Conservation (phyloP, 306 rosid species). For the Quercus wislizeni region DNA sequence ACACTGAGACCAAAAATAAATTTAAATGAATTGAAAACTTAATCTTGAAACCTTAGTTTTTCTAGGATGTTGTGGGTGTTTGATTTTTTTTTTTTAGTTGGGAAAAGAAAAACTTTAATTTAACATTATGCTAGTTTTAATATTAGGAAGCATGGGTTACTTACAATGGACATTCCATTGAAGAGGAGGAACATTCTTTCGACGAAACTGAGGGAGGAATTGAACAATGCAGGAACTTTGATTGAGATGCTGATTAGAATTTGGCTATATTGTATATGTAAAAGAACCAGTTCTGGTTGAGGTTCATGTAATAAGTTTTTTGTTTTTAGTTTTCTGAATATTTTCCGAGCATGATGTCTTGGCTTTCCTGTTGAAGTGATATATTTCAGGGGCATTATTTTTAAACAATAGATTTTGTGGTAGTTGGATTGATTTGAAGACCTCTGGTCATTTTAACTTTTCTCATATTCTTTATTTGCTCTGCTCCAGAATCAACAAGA, state of each 20-base stretch:
- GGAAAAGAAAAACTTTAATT: neutral
- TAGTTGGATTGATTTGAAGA: neutral
- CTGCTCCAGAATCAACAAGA: conserved; percentile 41
- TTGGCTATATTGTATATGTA: conserved; percentile 14
- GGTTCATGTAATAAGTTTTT: neutral
- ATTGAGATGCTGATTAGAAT: conserved; percentile 16
- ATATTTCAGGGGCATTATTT: neutral
- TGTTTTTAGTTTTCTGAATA: neutral
- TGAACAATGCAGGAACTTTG: conserved; percentile 16
- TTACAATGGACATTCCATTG: conserved; percentile 18
- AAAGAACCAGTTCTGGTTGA: neutral
- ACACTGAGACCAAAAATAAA: neutral
- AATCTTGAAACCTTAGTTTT: neutral
- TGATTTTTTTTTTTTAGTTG: neutral
- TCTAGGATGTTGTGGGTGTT: conserved; percentile 14
- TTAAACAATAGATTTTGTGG: neutral
- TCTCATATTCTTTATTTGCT: neutral
- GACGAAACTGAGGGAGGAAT: conserved; percentile 13
- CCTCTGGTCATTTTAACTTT: neutral
- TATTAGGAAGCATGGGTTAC: conserved; percentile 22
- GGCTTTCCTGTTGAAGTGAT: neutral
- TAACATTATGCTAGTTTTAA: conserved; percentile 13
- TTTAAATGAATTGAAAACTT: neutral
- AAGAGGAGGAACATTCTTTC: conserved; percentile 6
- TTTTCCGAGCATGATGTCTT: conserved; percentile 2